Evolutionary conservation across 768 basidiomycete species (phyloP).

Genomic region (Cystofilobasidium bisporidii): DNA sequence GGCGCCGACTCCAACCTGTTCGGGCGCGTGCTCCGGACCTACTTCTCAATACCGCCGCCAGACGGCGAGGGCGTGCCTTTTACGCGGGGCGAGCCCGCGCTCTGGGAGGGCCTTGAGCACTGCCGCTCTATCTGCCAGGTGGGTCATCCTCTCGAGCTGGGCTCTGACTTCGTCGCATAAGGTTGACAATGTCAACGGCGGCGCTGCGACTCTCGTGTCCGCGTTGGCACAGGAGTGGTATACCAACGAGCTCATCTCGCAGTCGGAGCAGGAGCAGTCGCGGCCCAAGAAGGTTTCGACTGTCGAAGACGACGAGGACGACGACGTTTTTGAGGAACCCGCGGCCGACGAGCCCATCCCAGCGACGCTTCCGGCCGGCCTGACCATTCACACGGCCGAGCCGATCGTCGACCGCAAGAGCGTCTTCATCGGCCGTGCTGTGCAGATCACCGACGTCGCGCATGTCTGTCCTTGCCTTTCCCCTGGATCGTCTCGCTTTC

Average conservation of each 20-base stretch:
- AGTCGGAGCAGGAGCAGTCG: constrained; percentile 8
- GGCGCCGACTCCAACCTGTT: constrained; percentile 61
- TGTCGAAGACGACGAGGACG: background rate
- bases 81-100: constrained; percentile 60
- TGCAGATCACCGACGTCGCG: constrained; percentile 63
- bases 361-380: background rate
- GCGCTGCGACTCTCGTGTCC: too few relatives aligned
- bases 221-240: constrained; percentile 15
- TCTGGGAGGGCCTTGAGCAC: constrained; percentile 73
- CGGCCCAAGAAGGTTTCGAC: constrained; percentile 6
- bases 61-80: constrained; percentile 57
- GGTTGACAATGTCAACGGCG: too few relatives aligned
- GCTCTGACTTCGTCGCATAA: background rate
- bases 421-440: constrained; percentile 74
- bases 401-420: constrained; percentile 80
- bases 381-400: constrained; percentile 54
- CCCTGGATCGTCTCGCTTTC: too few relatives aligned
- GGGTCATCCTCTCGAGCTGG: too few relatives aligned
- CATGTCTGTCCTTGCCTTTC: constrained; percentile 15
- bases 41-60: constrained; percentile 50
- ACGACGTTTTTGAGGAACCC: too few relatives aligned
- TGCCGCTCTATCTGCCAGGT: constrained; percentile 31
- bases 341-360: background rate
- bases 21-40: constrained; percentile 63
- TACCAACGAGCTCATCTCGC: constrained; percentile 10